Evolutionary conservation across 108 stramenopile species (phyloP).

Genomic region (Epipyxis sp.): DNA sequence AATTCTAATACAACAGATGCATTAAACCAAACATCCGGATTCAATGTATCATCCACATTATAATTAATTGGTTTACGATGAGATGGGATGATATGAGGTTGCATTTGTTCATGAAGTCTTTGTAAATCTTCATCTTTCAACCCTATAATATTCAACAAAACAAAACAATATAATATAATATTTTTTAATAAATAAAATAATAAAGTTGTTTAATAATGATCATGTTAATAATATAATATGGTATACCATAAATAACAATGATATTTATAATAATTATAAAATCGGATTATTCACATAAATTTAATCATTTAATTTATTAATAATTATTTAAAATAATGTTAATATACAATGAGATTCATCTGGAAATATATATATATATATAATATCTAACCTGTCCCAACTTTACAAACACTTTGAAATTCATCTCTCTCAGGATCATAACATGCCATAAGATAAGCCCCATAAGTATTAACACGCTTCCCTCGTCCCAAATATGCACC

Average conservation of each 20-base stretch:
- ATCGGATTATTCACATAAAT: no score
- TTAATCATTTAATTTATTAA: no score
- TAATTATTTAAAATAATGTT: no score
- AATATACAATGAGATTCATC: no score
- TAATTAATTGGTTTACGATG: constrained; percentile 49
- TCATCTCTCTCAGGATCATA: constrained; percentile 91
- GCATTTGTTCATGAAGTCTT: neutral
- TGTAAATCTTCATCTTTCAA: constrained; percentile 70
- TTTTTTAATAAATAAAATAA: no score
- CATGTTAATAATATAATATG: no score
- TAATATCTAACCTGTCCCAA: constrained; percentile 99
- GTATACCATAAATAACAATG: no score
- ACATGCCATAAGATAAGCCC: constrained; percentile 96
- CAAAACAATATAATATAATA: no score
- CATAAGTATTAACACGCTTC: constrained; percentile 89
- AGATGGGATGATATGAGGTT: neutral
- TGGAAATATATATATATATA: no score
- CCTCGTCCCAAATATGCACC: constrained; percentile 94
- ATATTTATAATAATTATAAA: no score
- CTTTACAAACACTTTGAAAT: constrained; percentile 96
- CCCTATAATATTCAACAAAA: no score
- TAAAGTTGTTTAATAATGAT: no score
- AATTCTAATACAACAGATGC: constrained; percentile 84
- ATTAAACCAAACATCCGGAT: constrained; percentile 94
- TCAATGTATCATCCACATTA: constrained; percentile 72